Conservation (phyloP, 225 moss, liverwort and hornwort species). For the Pseudisothecium myosuroides region DNA sequence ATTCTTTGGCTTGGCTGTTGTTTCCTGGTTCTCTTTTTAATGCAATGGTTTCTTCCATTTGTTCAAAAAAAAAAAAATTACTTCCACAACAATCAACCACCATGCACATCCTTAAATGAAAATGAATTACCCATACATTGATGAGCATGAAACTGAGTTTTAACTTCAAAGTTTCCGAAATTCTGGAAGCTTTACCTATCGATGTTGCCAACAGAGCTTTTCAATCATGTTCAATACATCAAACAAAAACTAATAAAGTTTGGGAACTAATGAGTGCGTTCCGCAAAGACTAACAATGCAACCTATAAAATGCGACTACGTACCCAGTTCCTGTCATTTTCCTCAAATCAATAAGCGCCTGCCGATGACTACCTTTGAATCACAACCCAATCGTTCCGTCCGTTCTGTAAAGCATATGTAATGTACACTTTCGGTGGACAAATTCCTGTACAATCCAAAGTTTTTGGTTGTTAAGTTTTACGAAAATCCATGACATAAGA, state of each 20-base stretch:
- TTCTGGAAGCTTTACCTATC: not conserved
- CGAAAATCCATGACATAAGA: not conserved
- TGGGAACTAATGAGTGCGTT: not conserved
- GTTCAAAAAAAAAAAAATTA: too few species aligned
- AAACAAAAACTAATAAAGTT: not conserved
- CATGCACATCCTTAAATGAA: not conserved
- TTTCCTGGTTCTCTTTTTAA: too few species aligned
- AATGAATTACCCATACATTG: not conserved
- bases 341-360: not conserved
- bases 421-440: not conserved
- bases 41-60: too few species aligned
- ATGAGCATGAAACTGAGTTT: not conserved
- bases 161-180: not conserved
- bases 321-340: not conserved
- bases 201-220: not conserved
- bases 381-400: not conserved
- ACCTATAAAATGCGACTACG: not conserved
- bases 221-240: not conserved
- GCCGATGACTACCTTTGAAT: not conserved
- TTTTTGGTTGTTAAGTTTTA: not conserved
- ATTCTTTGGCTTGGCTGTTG: too few species aligned
- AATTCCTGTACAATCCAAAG: not conserved
- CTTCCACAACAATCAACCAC: not conserved
- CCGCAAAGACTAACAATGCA: not conserved
- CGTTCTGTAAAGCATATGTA: not conserved